These are phyloP conservation scores for Paraphoma chrysanthemicola DNA, from an alignment of 2,329 filamentous ascomycete genomes.

Conservation along the genomic window DNA sequence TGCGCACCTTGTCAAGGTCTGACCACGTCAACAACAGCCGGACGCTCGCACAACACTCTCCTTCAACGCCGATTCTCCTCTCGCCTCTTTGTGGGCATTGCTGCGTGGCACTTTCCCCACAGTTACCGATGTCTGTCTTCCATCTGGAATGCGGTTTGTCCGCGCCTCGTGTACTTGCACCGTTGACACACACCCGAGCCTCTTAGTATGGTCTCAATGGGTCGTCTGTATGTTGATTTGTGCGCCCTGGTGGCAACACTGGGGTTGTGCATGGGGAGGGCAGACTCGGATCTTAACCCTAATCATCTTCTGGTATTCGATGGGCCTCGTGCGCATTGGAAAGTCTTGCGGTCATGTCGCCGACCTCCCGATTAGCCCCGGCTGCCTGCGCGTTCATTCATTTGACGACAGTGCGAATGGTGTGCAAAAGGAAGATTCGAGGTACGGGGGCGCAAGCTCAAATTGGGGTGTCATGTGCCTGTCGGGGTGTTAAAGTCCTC, in stretches of 20 bases:
- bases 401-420: conserved; percentile 24
- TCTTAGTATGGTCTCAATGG: conserved; percentile 64
- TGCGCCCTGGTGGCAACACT: conserved; percentile 47
- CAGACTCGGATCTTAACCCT: conserved; percentile 96
- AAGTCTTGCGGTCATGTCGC: conserved; percentile 64
- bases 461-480: conserved; percentile 75
- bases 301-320: conserved; percentile 74
- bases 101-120: conserved; percentile 77
- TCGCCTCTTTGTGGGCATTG: conserved; percentile 39
- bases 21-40: conserved; percentile 36
- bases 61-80: conserved; percentile 34
- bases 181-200: conserved; percentile 64
- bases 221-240: conserved; percentile 46
- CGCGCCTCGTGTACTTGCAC: conserved; percentile 50
- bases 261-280: conserved; percentile 60
- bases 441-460: conserved; percentile 54
- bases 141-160: conserved; percentile 61
- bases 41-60: conserved; percentile 30
- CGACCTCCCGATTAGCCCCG: conserved; percentile 67
- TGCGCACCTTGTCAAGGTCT: conserved; percentile 21
- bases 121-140: conserved; percentile 80
- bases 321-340: conserved; percentile 55
- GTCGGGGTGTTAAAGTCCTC: conserved; percentile 74
- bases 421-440: conserved; percentile 51
- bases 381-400: conserved; percentile 27